phyloP scores from a whole-genome alignment of 768 basidiomycete genomes.

The Mycena galopus region DNA sequence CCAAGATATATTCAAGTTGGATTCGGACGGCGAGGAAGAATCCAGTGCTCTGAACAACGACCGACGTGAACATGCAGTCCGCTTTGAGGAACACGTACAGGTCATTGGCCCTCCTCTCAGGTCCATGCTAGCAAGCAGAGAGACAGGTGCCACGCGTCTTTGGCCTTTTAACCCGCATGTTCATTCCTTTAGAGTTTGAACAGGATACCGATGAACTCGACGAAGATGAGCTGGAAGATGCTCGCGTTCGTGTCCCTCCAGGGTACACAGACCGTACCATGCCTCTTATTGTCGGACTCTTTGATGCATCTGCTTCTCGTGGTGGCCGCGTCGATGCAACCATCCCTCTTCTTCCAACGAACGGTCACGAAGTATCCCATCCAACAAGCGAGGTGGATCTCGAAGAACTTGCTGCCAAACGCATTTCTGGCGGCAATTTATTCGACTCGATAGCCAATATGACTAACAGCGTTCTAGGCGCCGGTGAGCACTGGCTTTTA shows the following conservation, averaged over 20 bases:
- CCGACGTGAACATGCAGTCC: conserved; percentile 62
- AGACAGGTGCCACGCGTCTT: conserved; percentile 73
- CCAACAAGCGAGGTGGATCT: conserved; percentile 68
- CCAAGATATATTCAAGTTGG: conserved; percentile 65
- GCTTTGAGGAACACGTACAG: conserved; percentile 78
- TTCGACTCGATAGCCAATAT: conserved; percentile 90
- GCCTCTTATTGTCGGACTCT: conserved; percentile 85
- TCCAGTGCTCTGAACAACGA: conserved; percentile 48
- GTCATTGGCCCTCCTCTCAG: conserved; percentile 76
- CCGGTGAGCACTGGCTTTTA: conserved; percentile 63
- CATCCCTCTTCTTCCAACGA: conserved; percentile 58
- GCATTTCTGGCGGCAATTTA: conserved; percentile 78
- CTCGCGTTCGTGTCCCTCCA: conserved; percentile 47
- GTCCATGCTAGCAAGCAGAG: conserved; percentile 83
- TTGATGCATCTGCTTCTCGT: conserved; percentile 73
- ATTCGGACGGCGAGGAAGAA: conserved; percentile 63
- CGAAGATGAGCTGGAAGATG: conserved; percentile 54
- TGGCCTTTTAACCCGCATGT: conserved; percentile 20
- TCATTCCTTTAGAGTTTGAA: conserved; percentile 75
- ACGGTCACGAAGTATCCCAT: conserved; percentile 43
- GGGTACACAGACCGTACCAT: conserved; percentile 66
- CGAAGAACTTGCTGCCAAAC: conserved; percentile 78
- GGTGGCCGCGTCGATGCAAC: conserved; percentile 70
- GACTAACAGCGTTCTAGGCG: conserved; percentile 96
- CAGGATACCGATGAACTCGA: conserved; percentile 88